Evolutionary conservation across 1,139 yeast genomes (phyloP).

Genomic region (Taiozyma onychis): DNA sequence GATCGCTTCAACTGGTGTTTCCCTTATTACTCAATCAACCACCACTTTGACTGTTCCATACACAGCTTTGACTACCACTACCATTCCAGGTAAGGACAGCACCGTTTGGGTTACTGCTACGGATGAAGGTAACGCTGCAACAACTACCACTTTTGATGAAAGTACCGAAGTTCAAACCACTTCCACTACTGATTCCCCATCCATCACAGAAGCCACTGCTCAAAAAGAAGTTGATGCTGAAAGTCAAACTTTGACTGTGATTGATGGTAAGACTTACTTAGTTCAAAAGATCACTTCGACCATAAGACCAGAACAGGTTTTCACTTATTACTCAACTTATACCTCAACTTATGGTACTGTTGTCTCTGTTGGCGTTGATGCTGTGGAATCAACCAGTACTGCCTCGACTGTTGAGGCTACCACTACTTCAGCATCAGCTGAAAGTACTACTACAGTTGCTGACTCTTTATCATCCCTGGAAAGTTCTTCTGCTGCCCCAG

Average conservation of each 20-base stretch:
- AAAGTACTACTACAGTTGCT: conserved; percentile 1
- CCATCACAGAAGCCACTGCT: conserved; percentile 1
- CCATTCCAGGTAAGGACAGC: conserved; percentile 17
- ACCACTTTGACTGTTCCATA: conserved; percentile 16
- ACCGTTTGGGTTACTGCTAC: conserved; percentile 23
- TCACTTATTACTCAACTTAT: conserved; percentile 18
- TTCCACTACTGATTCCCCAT: not conserved
- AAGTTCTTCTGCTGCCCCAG: not conserved
- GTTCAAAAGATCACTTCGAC: conserved; percentile 20
- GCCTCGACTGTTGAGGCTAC: conserved; percentile 10
- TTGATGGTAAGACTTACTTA: conserved; percentile 24
- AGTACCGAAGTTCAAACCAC: conserved; percentile 1
- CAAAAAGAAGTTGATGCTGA: conserved; percentile 7
- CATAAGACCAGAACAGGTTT: conserved; percentile 20
- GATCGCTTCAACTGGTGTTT: conserved; percentile 13
- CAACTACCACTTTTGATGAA: conserved; percentile 4
- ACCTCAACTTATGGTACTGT: conserved; percentile 17
- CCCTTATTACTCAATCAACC: conserved; percentile 4
- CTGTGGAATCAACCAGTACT: conserved; percentile 7
- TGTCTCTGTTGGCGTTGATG: conserved; percentile 14
- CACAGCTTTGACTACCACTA: conserved; percentile 18
- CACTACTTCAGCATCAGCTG: conserved; percentile 4
- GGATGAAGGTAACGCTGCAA: conserved; percentile 6
- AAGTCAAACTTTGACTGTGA: conserved; percentile 18
- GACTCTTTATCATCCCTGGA: not conserved